Base-by-base conservation (phyloP, 495 filamentous ascomycete genomes). In the Saxispiralis lemnorum region DNA sequence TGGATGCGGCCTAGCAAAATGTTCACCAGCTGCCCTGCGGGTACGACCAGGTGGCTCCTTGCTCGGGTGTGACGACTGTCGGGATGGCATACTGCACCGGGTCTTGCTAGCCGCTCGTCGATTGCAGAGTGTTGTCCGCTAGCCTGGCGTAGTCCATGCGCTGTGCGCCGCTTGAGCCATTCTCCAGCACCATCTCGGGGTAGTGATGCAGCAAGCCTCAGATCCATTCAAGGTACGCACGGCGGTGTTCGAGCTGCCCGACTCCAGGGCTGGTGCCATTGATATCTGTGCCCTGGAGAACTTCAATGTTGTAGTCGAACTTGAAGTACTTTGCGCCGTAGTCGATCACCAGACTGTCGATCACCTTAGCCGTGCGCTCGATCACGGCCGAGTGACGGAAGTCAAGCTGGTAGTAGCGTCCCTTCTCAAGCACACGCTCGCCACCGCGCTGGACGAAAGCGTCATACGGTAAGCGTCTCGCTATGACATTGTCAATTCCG, bases 281-380 rank as follows among this genome's bases (percentile, higher is more conserved):
- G 7, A 15, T 16, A 15, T 38, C 35, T 7, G 9, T 38, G 35
- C 35, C 35, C 9, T 10, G 9, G 35, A 38, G 9, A 7, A 38
- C 16, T 38, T 38, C 35, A 7, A 38, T 38, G 35, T 38, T 38
- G 35, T 38, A 38, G 35, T 38, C 35, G 15, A 38, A 38, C 35
- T 38, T 38, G 35, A 38, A 38, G 35, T 38, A 38, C 9, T 15
- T 7, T 15, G 16, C 9, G 15, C 16, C 10, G 15, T 38, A 38
- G 7, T 38, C 10, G 7, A 10, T 16, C 9, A 38, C 35, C 16
- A 38, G 35, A 10, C 15, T 11, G 35, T 10, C 35, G 15, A 38
- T 17, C 9, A 38, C 15, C 7, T 38, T 38, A 15, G 10, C 16
- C 35, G 16, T 11, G 16, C 16, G 35, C 35, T 10, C 15, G 16